Evolutionary conservation across 169 alveolate species (phyloP).

Genomic region (Cryptosporidium sp.): DNA sequence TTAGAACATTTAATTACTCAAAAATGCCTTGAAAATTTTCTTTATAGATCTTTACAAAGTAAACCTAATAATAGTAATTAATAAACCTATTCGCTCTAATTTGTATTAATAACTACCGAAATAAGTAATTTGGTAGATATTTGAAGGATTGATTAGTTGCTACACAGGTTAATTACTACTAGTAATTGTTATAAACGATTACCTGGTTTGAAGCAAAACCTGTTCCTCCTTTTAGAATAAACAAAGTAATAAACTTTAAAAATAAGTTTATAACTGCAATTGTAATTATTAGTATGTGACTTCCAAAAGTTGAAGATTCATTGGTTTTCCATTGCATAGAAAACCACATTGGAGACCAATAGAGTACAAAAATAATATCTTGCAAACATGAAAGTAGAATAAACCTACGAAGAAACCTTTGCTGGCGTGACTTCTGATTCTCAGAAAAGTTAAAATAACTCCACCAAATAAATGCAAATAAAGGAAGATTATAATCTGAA

Average conservation of each 20-base stretch:
- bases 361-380: constrained; percentile 35
- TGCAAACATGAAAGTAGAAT: constrained; percentile 60
- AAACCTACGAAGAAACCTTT: constrained; percentile 57
- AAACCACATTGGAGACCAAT: constrained; percentile 75
- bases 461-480: constrained; percentile 67
- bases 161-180: not conserved
- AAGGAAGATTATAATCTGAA: constrained; percentile 62
- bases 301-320: constrained; percentile 57
- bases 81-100: not conserved
- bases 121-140: not conserved
- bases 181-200: constrained; percentile 31
- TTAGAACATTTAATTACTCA: not conserved
- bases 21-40: not conserved
- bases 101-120: not conserved
- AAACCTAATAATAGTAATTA: not conserved
- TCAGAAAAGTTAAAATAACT: constrained; percentile 68
- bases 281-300: constrained; percentile 13
- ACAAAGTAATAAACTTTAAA: constrained; percentile 32
- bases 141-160: not conserved
- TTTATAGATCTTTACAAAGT: too few species aligned
- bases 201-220: constrained; percentile 60
- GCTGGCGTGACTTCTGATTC: constrained; percentile 37
- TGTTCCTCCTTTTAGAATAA: constrained; percentile 61
- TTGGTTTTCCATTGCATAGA: constrained; percentile 75
- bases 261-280: constrained; percentile 21